A percentile compares a stretch with the other conserved stretches of the same genome.
phyloP scores from a whole-genome alignment of 352 stramenopile genomes.

The Phytophthora pisi region DNA sequence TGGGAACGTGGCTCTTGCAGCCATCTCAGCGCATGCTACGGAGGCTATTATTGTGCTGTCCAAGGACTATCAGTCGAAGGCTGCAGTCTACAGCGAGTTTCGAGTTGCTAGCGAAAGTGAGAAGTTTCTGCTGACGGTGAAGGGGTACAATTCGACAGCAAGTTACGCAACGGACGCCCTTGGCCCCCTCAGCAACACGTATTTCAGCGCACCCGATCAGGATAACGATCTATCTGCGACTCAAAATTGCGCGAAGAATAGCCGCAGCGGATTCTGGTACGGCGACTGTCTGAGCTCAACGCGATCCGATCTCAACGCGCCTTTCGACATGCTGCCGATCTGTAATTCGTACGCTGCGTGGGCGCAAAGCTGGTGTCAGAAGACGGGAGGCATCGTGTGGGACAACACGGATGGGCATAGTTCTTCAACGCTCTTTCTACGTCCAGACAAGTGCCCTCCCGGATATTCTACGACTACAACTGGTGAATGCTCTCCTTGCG shows the following conservation, averaged over 20 bases:
- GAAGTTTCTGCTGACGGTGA: slow-evolving; percentile 53
- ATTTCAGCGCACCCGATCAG: slow-evolving; percentile 63
- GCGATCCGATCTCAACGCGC: slow-evolving; percentile 60
- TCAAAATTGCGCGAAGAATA: slow-evolving; percentile 54
- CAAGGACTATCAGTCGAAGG: slow-evolving; percentile 46
- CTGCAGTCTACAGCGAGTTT: slow-evolving; percentile 53
- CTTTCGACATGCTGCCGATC: slow-evolving; percentile 49
- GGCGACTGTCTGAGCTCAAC: slow-evolving; percentile 40
- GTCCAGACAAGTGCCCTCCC: slow-evolving; percentile 42
- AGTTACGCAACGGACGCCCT: slow-evolving; percentile 56
- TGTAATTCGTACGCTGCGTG: slow-evolving; percentile 53
- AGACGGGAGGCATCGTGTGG: slow-evolving; percentile 57
- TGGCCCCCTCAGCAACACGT: slow-evolving; percentile 51
- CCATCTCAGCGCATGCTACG: slow-evolving; percentile 39
- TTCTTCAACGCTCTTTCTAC: slow-evolving; percentile 51
- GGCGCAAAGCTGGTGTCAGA: slow-evolving; percentile 54
- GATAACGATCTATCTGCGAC: slow-evolving; percentile 55
- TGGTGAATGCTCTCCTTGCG: slow-evolving; percentile 42
- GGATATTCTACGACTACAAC: slow-evolving; percentile 27
- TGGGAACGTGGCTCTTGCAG: slow-evolving; percentile 50
- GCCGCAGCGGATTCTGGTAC: slow-evolving; percentile 67
- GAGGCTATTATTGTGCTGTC: slow-evolving; percentile 63
- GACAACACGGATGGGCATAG: slow-evolving; percentile 57
- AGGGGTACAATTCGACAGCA: slow-evolving; percentile 36
- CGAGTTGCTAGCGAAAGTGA: slow-evolving; percentile 48